Percentiles rank a stretch among this genome's conserved stretches.
Conservation (phyloP, 345 rosid genomes). For the Brassica nigra region DNA sequence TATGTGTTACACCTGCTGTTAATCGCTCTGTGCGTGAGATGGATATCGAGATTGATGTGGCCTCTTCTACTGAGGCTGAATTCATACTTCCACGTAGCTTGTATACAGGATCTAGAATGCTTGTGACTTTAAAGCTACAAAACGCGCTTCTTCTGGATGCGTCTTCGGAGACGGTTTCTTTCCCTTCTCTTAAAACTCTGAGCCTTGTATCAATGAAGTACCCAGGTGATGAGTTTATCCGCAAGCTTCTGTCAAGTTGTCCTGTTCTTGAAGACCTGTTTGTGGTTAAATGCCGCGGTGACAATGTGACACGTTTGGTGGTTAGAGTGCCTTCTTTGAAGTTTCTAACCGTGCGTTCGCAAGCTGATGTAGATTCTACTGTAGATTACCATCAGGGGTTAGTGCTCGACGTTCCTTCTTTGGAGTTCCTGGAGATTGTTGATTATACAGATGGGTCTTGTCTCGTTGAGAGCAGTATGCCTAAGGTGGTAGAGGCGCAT, state of each 20-base stretch:
- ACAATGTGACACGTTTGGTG: background rate
- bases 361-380: background rate
- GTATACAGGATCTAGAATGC: background rate
- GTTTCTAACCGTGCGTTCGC: background rate
- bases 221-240: slow-evolving; percentile 8
- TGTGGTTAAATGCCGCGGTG: background rate
- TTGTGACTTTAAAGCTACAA: background rate
- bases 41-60: background rate
- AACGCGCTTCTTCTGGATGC: background rate
- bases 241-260: slow-evolving; percentile 20
- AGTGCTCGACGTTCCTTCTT: background rate
- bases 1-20: background rate
- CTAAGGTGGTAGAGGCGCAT: background rate
- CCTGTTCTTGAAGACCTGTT: slow-evolving; percentile 23
- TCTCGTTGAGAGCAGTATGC: background rate
- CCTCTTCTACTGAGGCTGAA: background rate
- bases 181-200: slow-evolving; percentile 13
- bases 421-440: background rate
- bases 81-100: slow-evolving; percentile 2
- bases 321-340: background rate
- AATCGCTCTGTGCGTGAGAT: background rate
- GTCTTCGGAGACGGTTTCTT: background rate
- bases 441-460: background rate
- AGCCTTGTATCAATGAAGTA: background rate
- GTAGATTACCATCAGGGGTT: background rate